phyloP scores from a whole-genome alignment of 768 basidiomycete species.

The Chalciporus piperatus region DNA sequence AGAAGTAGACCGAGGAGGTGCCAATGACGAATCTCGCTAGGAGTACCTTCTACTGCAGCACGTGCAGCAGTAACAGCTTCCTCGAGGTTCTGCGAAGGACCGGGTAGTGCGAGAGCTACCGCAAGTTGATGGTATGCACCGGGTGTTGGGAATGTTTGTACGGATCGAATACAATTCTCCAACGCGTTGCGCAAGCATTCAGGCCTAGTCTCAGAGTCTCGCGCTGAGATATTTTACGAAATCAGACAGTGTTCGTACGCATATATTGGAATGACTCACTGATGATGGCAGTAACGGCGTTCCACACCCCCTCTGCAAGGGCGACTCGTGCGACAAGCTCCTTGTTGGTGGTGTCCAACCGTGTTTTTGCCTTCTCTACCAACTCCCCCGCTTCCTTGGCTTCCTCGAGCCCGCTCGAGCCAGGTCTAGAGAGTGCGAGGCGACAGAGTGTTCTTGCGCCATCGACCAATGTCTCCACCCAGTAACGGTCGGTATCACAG shows the following conservation, averaged over 20 bases:
- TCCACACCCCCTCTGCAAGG: slow-evolving; percentile 72
- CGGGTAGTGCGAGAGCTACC: slow-evolving; percentile 62
- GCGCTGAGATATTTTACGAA: slow-evolving; percentile 43
- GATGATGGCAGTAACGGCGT: slow-evolving; percentile 63
- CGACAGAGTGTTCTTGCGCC: slow-evolving; percentile 78
- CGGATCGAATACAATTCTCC: slow-evolving; percentile 45
- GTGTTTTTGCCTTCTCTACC: slow-evolving; percentile 57
- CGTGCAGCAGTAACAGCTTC: slow-evolving; percentile 66
- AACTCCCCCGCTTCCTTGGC: slow-evolving; percentile 59
- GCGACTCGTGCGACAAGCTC: slow-evolving; percentile 58
- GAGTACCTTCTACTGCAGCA: slow-evolving; percentile 67
- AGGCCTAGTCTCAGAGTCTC: slow-evolving; percentile 60
- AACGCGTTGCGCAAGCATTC: slow-evolving; percentile 58
- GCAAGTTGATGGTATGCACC: slow-evolving; percentile 79
- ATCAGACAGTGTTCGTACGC: background rate
- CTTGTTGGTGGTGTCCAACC: slow-evolving; percentile 48
- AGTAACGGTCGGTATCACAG: slow-evolving; percentile 63
- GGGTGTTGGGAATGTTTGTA: slow-evolving; percentile 48
- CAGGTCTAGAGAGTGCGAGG: slow-evolving; percentile 35
- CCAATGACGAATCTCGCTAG: slow-evolving; percentile 73
- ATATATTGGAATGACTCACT: slow-evolving; percentile 40
- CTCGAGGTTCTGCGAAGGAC: slow-evolving; percentile 62
- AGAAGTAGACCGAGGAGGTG: slow-evolving; percentile 85
- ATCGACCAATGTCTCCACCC: slow-evolving; percentile 75
- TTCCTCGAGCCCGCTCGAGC: slow-evolving; percentile 50